These are phyloP conservation scores for Fusarium sp. DNA, from an alignment of 2,329 filamentous ascomycete genomes.

Conservation along the genomic window DNA sequence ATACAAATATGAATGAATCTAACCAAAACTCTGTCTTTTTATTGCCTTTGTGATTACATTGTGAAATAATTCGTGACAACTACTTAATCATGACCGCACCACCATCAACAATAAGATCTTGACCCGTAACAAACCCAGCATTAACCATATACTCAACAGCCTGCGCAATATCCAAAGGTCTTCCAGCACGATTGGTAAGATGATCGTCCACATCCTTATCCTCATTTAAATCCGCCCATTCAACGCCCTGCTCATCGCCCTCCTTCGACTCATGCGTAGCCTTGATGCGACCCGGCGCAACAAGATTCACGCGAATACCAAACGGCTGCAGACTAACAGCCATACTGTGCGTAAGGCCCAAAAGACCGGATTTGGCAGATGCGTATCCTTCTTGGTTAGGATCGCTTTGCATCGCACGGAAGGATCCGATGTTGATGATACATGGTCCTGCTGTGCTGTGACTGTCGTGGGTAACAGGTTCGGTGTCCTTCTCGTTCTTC, in stretches of 20 bases:
- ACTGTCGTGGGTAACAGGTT: background rate
- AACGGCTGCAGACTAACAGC: constrained; percentile 5
- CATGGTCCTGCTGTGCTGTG: constrained; percentile 18
- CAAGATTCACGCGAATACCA: constrained; percentile 9
- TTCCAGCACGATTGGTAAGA: constrained; percentile 12
- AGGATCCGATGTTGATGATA: constrained; percentile 15
- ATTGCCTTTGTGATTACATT: background rate
- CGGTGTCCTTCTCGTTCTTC: constrained; percentile 14
- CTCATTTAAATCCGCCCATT: constrained; percentile 8
- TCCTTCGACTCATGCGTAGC: constrained; percentile 7
- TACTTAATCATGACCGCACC: constrained; percentile 21
- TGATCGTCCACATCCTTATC: constrained; percentile 22
- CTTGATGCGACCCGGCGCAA: constrained; percentile 14
- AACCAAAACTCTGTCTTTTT: background rate
- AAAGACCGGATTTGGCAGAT: constrained; percentile 7
- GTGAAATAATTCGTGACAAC: background rate
- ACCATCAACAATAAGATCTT: constrained; percentile 15
- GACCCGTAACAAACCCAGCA: constrained; percentile 18
- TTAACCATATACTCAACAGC: constrained; percentile 21
- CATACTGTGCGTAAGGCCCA: constrained; percentile 20
- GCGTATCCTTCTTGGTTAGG: constrained; percentile 16
- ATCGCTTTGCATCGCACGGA: constrained; percentile 17
- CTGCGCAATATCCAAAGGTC: constrained; percentile 10
- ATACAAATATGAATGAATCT: constrained; percentile 22
- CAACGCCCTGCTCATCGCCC: constrained; percentile 2